Conservation (phyloP, 2,329 filamentous ascomycete genomes). For the Geosmithia morbida region DNA sequence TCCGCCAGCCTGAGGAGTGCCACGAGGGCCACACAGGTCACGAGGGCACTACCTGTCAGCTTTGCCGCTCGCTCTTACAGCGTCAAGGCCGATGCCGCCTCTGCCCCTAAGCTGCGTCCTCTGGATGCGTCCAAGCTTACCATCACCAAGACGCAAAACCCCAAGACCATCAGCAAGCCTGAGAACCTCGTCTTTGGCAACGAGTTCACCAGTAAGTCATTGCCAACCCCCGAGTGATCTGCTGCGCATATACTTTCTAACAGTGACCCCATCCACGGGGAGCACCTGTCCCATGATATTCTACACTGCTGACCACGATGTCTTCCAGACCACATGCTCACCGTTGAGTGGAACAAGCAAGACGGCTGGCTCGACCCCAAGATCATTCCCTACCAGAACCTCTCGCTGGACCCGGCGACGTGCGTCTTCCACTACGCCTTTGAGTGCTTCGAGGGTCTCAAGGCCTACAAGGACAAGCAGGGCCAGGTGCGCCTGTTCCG, state of each 20-base stretch:
- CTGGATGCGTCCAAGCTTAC: conserved; percentile 67
- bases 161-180: conserved; percentile 59
- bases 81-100: conserved; percentile 34
- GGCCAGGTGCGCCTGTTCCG: conserved; percentile 79
- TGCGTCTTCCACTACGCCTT: conserved; percentile 99
- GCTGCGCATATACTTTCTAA: neutral
- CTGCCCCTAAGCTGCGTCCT: conserved; percentile 39
- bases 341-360: conserved; percentile 78
- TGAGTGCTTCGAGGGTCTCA: conserved; percentile 98
- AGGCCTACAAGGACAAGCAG: conserved; percentile 83
- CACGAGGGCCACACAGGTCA: conserved; percentile 15
- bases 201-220: conserved; percentile 64
- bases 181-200: conserved; percentile 81
- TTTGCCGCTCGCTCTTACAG: conserved; percentile 28
- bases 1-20: conserved; percentile 17
- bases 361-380: conserved; percentile 72
- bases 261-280: neutral
- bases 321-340: conserved; percentile 80
- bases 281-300: too few species aligned
- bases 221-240: too few species aligned
- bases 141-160: conserved; percentile 59
- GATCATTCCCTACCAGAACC: conserved; percentile 92
- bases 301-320: neutral
- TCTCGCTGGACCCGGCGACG: conserved; percentile 87
- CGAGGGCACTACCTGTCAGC: conserved; percentile 17